Conservation (phyloP, 305 asterid species). For the Fraxinus sp. region DNA sequence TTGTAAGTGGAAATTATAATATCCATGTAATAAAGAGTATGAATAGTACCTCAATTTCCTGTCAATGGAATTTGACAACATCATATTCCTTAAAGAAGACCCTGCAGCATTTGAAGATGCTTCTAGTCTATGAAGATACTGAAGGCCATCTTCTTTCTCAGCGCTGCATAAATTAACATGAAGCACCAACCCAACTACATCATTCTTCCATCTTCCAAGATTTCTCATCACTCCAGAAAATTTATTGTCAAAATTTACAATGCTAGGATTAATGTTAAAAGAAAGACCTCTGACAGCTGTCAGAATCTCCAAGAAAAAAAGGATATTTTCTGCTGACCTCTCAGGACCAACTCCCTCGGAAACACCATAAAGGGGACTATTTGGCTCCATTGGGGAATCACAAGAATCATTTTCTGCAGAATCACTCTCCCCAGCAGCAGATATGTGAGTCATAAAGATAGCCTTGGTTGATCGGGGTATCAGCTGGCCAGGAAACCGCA, state of each 20-base stretch:
- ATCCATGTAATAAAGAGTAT: constrained; percentile 3
- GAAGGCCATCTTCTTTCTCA: constrained; percentile 80
- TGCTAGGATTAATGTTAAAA: background rate
- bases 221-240: background rate
- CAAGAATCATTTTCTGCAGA: constrained; percentile 99
- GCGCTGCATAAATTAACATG: constrained; percentile 44
- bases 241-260: background rate
- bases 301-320: constrained; percentile 7
- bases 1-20: background rate
- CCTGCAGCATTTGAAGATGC: constrained; percentile 77
- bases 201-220: constrained; percentile 12
- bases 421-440: constrained; percentile 99
- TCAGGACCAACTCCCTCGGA: constrained; percentile 76
- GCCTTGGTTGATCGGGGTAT: constrained; percentile 90
- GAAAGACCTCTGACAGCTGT: constrained; percentile 6
- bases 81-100: constrained; percentile 72
- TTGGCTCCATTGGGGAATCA: constrained; percentile 98
- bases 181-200: constrained; percentile 3
- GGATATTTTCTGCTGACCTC: constrained; percentile 45
- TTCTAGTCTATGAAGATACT: constrained; percentile 70
- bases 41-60: constrained; percentile 64
- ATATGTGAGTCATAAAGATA: constrained; percentile 81
- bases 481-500: constrained; percentile 97
- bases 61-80: constrained; percentile 81
- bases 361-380: constrained; percentile 90